Percentiles rank a stretch among this genome's conserved stretches.
These are phyloP conservation scores for Hirschfeldia incana DNA, from an alignment of 345 rosid species.

Conservation along the genomic window DNA sequence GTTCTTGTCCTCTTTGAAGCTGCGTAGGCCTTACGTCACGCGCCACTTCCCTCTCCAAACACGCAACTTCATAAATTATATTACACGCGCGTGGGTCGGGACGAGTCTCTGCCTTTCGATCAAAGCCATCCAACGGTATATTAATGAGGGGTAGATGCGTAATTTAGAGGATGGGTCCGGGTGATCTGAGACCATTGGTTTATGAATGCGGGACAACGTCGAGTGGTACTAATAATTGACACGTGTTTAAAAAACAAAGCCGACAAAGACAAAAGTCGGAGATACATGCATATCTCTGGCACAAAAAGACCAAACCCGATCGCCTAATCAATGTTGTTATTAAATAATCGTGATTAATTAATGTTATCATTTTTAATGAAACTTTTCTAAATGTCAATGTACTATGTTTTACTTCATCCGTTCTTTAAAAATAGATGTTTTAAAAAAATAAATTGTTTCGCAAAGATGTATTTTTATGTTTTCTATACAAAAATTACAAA, in stretches of 20 bases:
- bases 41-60: slow-evolving; percentile 40
- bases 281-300: slow-evolving; percentile 40
- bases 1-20: slow-evolving; percentile 28
- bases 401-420: background rate
- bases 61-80: slow-evolving; percentile 27
- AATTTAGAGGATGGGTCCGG: slow-evolving; percentile 24
- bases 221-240: slow-evolving; percentile 31
- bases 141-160: background rate
- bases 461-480: no score
- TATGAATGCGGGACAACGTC: slow-evolving; percentile 34
- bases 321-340: slow-evolving; percentile 27
- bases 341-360: slow-evolving; percentile 10
- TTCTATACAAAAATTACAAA: no score
- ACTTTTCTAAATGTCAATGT: background rate
- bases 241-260: slow-evolving; percentile 36
- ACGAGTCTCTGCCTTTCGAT: slow-evolving; percentile 21
- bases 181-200: slow-evolving; percentile 38
- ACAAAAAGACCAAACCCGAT: slow-evolving; percentile 32
- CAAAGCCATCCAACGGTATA: slow-evolving; percentile 10
- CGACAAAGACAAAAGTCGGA: slow-evolving; percentile 45
- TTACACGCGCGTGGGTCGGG: slow-evolving; percentile 34
- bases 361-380: background rate
- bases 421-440: no score
- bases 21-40: slow-evolving; percentile 42
- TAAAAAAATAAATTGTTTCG: no score